Percentiles rank a stretch among this genome's conserved stretches.
Evolutionary conservation across 345 rosid genomes (phyloP).

Genomic region (Eucalyptus sp.): DNA sequence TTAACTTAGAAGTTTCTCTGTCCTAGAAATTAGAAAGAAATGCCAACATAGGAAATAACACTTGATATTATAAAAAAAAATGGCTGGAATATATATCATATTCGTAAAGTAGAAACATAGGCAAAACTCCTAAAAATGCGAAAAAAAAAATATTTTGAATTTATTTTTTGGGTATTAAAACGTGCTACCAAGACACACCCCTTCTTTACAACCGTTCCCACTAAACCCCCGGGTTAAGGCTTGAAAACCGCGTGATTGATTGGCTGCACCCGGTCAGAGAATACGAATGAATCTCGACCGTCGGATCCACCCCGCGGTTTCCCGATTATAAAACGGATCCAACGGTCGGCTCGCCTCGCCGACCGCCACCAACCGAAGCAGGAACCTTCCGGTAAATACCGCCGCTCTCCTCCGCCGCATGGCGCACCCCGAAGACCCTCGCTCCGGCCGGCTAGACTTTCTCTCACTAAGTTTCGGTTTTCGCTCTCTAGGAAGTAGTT

Average conservation of each 20-base stretch:
- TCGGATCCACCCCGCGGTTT: neutral
- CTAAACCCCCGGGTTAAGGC: neutral
- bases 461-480: neutral
- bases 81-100: neutral
- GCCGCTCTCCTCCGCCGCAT: too few relatives aligned
- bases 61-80: too few relatives aligned
- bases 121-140: neutral
- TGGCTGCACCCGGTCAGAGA: too few relatives aligned
- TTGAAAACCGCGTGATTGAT: neutral
- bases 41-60: too few relatives aligned
- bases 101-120: too few relatives aligned
- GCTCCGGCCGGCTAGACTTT: rapidly evolving
- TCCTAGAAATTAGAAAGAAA: too few relatives aligned
- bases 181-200: too few relatives aligned
- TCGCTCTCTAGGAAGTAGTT: neutral
- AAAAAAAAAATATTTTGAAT: too few relatives aligned
- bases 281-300: neutral
- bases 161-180: neutral
- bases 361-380: too few relatives aligned
- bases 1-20: rapidly evolving
- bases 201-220: too few relatives aligned
- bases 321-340: neutral
- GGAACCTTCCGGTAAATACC: neutral
- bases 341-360: neutral
- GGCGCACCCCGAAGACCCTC: neutral